These are phyloP conservation scores for Dionaea muscipula DNA, from an alignment of 179 eudicot species.

Conservation along the genomic window DNA sequence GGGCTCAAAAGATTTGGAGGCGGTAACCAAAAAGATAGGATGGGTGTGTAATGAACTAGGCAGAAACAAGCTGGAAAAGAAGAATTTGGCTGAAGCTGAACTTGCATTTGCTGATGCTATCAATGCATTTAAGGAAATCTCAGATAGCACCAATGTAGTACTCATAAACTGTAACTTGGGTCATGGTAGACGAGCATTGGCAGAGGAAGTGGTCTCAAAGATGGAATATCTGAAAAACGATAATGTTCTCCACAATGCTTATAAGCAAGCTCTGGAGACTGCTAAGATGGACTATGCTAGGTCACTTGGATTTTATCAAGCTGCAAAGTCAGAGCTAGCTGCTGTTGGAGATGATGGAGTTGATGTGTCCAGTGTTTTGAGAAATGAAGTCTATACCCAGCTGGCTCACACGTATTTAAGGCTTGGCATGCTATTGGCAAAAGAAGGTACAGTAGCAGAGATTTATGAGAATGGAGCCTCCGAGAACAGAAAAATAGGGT, in stretches of 20 bases:
- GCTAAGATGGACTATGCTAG: slow-evolving; percentile 59
- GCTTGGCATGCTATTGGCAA: slow-evolving; percentile 77
- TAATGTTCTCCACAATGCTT: slow-evolving; percentile 36
- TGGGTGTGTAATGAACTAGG: slow-evolving; percentile 98
- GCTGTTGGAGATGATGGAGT: slow-evolving; percentile 23
- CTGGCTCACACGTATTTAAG: slow-evolving; percentile 84
- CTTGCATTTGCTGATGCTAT: slow-evolving; percentile 72
- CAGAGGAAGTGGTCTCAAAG: slow-evolving; percentile 61
- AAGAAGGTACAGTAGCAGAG: slow-evolving; percentile 62
- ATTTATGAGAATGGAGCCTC: slow-evolving; percentile 36
- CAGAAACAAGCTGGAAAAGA: slow-evolving; percentile 53
- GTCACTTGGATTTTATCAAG: slow-evolving; percentile 60
- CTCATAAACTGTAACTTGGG: slow-evolving; percentile 82
- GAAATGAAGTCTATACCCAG: slow-evolving; percentile 72
- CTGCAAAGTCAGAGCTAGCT: slow-evolving; percentile 59
- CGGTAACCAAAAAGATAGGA: slow-evolving; percentile 73
- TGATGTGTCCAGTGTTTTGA: slow-evolving; percentile 28
- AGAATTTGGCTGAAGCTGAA: slow-evolving; percentile 66
- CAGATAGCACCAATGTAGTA: slow-evolving; percentile 65
- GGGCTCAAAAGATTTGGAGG: slow-evolving; percentile 40
- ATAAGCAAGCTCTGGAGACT: slow-evolving; percentile 49
- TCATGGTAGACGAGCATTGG: slow-evolving; percentile 81
- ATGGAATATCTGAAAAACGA: slow-evolving; percentile 42
- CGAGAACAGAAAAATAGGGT: slow-evolving; percentile 22
- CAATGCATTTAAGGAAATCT: slow-evolving; percentile 58